Percentiles rank a stretch among this genome's conserved stretches.
These are phyloP conservation scores for Rhodomyrtus tomentosa DNA, from an alignment of 345 rosid genomes.

Conservation along the genomic window DNA sequence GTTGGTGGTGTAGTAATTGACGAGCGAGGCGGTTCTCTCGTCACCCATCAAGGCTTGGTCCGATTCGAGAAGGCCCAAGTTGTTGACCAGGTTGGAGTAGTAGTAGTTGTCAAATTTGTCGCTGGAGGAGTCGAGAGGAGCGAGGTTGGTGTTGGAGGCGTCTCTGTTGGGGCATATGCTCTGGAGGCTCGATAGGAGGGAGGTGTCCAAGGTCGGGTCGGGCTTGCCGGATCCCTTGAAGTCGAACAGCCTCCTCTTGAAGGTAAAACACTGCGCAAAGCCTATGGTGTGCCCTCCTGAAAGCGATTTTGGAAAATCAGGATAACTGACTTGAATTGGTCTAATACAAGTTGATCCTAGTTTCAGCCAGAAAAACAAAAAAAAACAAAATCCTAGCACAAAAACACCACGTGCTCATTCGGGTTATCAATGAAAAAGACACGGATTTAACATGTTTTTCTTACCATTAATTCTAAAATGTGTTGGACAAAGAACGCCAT, in stretches of 20 bases:
- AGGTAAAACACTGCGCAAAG: slow-evolving; percentile 71
- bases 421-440: not conserved
- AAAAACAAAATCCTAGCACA: not conserved
- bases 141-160: slow-evolving; percentile 44
- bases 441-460: not conserved
- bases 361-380: not conserved
- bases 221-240: slow-evolving; percentile 66
- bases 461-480: not conserved
- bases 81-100: slow-evolving; percentile 43
- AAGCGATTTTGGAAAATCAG: not conserved
- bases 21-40: slow-evolving; percentile 36
- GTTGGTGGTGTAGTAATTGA: slow-evolving; percentile 35
- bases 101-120: slow-evolving; percentile 59
- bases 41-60: slow-evolving; percentile 55
- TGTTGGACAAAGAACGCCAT: not conserved
- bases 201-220: slow-evolving; percentile 46
- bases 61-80: slow-evolving; percentile 52
- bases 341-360: not conserved
- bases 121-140: slow-evolving; percentile 44
- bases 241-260: slow-evolving; percentile 71
- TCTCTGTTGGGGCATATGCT: slow-evolving; percentile 49
- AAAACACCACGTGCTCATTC: no score
- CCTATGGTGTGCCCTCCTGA: slow-evolving; percentile 89
- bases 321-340: not conserved
- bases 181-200: slow-evolving; percentile 26